phyloP scores from a whole-genome alignment of 495 filamentous ascomycete species.

The Podospora pseudoanserina region DNA sequence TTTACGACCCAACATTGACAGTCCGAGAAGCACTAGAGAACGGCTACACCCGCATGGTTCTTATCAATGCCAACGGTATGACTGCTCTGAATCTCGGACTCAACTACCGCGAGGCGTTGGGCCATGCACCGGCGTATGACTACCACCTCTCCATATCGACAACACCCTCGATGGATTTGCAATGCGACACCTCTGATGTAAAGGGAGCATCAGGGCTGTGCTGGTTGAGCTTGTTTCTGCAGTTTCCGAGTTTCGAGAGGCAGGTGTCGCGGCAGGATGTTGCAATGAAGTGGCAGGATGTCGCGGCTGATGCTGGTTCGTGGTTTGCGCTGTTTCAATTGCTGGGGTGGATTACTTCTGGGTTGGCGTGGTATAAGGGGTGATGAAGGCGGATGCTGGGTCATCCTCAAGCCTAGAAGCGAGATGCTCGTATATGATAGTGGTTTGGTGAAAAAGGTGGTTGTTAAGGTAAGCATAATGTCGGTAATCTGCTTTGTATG shows the following conservation, averaged over 20 bases:
- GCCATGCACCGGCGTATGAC: conserved; percentile 16
- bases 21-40: conserved; percentile 13
- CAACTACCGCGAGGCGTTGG: conserved; percentile 8
- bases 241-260: conserved; percentile 22
- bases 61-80: conserved; percentile 24
- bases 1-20: conserved; percentile 21
- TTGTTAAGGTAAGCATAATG: too few relatives aligned
- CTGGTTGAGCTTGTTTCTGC: conserved; percentile 12
- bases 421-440: too few relatives aligned
- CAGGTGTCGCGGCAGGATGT: conserved; percentile 12
- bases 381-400: background rate
- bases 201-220: conserved; percentile 6
- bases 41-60: conserved; percentile 16
- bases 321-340: conserved; percentile 23
- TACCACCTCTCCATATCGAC: conserved; percentile 20
- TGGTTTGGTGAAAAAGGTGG: background rate
- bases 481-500: background rate
- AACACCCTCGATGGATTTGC: conserved; percentile 11
- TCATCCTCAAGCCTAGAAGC: too few relatives aligned
- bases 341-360: conserved; percentile 17
- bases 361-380: conserved; percentile 8
- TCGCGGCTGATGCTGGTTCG: conserved; percentile 12
- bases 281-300: conserved; percentile 14
- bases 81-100: conserved; percentile 21
- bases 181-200: conserved; percentile 10